Percentiles rank a stretch among this genome's conserved stretches.
phyloP scores from a whole-genome alignment of 768 basidiomycete genomes.

The Leucosporidium yakuticum region DNA sequence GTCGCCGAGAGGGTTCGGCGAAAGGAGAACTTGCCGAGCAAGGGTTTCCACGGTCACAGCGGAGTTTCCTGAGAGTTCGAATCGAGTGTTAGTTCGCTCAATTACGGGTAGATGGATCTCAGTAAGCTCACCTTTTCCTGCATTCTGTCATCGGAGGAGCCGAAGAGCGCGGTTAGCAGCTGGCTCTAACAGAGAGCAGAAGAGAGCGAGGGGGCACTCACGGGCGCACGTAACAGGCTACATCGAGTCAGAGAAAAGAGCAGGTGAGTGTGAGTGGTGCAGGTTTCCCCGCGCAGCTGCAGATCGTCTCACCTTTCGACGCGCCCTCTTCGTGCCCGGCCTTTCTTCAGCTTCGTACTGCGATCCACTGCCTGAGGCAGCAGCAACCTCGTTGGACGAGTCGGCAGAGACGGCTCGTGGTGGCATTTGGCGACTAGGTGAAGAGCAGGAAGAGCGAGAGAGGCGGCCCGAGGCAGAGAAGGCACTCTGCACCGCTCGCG shows the following conservation, averaged over 20 bases:
- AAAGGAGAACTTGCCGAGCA: neutral
- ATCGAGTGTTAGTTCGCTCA: neutral
- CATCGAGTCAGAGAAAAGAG: neutral
- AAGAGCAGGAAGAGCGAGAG: no score
- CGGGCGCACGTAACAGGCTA: conserved; percentile 3
- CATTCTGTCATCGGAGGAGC: neutral
- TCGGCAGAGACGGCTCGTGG: no score
- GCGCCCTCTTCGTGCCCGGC: no score
- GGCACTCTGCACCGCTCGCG: no score
- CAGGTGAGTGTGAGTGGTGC: no score
- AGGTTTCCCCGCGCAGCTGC: no score
- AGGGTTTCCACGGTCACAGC: neutral
- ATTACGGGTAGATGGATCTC: neutral
- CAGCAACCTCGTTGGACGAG: no score
- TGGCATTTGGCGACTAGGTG: no score
- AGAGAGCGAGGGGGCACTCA: neutral
- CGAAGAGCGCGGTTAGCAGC: neutral
- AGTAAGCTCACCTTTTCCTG: neutral
- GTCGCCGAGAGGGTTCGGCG: neutral
- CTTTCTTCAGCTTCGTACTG: no score
- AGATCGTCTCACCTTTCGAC: no score
- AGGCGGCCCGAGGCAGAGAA: no score
- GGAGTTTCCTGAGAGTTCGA: neutral
- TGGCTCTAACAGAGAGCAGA: neutral
- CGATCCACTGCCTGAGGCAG: no score